phyloP scores from a whole-genome alignment of 768 basidiomycete genomes.

The Trametes punicea region DNA sequence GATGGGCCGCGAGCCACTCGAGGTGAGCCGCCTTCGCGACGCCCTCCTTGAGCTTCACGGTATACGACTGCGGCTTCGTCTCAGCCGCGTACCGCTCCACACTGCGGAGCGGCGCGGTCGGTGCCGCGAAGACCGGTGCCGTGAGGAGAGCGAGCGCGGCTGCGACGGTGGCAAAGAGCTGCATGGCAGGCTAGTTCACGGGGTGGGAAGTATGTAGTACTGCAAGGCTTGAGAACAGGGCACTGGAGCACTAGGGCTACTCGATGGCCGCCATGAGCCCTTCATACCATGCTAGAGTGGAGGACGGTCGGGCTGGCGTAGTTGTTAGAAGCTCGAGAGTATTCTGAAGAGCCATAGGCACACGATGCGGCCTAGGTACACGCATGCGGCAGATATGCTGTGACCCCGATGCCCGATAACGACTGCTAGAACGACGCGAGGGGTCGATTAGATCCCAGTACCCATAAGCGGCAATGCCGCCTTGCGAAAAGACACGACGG shows the following conservation, averaged over 20 bases:
- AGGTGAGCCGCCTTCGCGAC: slow-evolving; percentile 20
- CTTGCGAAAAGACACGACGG: too few relatives aligned
- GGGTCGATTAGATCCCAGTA: too few relatives aligned
- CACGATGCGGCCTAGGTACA: neutral
- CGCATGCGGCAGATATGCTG: neutral
- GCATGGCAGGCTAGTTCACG: neutral
- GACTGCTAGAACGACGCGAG: neutral
- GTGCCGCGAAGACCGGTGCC: neutral
- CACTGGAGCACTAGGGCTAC: slow-evolving; percentile 2
- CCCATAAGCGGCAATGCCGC: too few relatives aligned
- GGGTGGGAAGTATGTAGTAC: neutral
- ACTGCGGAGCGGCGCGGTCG: neutral
- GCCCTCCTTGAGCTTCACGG: slow-evolving; percentile 24
- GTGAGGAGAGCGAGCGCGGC: slow-evolving; percentile 7
- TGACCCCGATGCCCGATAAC: neutral
- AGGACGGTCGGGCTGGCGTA: neutral
- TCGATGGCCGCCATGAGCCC: too few relatives aligned
- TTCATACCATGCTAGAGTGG: neutral
- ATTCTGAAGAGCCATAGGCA: neutral
- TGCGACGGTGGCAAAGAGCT: slow-evolving; percentile 4
- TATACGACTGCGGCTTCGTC: slow-evolving; percentile 18
- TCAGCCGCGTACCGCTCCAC: slow-evolving; percentile 17
- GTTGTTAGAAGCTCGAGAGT: neutral
- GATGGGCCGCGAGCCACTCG: slow-evolving; percentile 9
- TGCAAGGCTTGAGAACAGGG: slow-evolving; percentile 1